These are phyloP conservation scores for Coprinopsis marcescibilis DNA, from an alignment of 768 basidiomycete genomes.

Conservation along the genomic window DNA sequence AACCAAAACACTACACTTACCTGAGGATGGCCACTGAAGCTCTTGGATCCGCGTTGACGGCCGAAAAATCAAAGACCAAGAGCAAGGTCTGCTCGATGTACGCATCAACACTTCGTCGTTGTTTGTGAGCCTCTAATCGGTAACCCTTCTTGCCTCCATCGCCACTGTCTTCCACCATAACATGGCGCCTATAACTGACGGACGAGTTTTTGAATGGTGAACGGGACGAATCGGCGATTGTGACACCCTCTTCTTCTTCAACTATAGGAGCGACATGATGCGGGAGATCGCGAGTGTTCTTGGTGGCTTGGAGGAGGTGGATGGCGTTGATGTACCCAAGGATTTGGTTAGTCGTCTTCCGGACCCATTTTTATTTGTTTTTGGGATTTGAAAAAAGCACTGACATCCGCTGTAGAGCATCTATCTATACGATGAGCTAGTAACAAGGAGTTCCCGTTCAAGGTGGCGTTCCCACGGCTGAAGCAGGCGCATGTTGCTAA, in stretches of 20 bases:
- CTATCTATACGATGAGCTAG: slow-evolving; percentile 89
- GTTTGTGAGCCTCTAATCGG: too few species aligned
- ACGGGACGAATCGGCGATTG: slow-evolving; percentile 77
- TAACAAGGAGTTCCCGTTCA: slow-evolving; percentile 90
- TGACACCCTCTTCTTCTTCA: slow-evolving; percentile 94
- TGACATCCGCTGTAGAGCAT: too few species aligned
- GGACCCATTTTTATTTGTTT: slow-evolving; percentile 1
- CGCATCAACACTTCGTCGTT: too few species aligned
- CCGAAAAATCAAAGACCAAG: too few species aligned
- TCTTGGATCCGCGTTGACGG: too few species aligned
- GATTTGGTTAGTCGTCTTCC: slow-evolving; percentile 54
- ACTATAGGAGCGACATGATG: slow-evolving; percentile 96
- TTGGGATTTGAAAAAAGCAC: not conserved
- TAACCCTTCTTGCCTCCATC: too few species aligned
- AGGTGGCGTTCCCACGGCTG: slow-evolving; percentile 83
- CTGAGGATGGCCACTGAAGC: too few species aligned
- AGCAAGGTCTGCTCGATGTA: too few species aligned
- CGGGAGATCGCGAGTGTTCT: slow-evolving; percentile 83
- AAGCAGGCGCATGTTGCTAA: slow-evolving; percentile 89
- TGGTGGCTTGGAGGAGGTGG: slow-evolving; percentile 76
- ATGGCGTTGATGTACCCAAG: slow-evolving; percentile 77
- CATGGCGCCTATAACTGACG: too few species aligned
- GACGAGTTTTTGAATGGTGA: slow-evolving; percentile 91
- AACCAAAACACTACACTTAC: too few species aligned
- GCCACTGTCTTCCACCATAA: too few species aligned